phyloP scores from a whole-genome alignment of 2,329 filamentous ascomycete species.

The Falciphora oryzae region DNA sequence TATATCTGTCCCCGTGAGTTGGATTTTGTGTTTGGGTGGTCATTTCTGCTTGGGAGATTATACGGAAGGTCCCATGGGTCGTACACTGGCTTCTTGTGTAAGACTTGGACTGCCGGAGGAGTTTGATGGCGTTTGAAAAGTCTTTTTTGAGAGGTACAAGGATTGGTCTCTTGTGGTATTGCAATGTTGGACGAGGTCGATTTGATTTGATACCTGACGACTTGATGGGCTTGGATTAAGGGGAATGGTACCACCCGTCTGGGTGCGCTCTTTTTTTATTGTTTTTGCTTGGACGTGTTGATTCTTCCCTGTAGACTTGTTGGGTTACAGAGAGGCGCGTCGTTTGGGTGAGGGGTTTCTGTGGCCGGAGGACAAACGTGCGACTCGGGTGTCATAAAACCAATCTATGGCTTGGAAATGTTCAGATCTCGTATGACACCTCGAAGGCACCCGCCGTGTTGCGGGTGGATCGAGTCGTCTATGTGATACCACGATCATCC shows the following conservation, averaged over 20 bases:
- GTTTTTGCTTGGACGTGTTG: not conserved
- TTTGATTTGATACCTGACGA: not conserved
- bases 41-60: not conserved
- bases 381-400: not conserved
- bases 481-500: not conserved
- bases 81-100: not conserved
- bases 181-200: not conserved
- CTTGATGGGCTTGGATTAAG: not conserved
- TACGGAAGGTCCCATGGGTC: not conserved
- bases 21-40: not conserved
- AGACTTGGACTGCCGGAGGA: not conserved
- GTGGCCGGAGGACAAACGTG: too few species aligned
- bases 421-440: not conserved
- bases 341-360: too few species aligned
- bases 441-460: not conserved
- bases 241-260: not conserved
- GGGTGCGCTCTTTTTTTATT: not conserved
- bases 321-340: not conserved
- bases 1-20: not conserved
- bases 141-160: not conserved
- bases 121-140: not conserved
- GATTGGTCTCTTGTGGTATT: not conserved
- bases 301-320: not conserved
- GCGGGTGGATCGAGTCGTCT: not conserved
- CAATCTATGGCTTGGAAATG: not conserved